phyloP scores from a whole-genome alignment of 306 rosid species.

The Lathyrus tuberosus region DNA sequence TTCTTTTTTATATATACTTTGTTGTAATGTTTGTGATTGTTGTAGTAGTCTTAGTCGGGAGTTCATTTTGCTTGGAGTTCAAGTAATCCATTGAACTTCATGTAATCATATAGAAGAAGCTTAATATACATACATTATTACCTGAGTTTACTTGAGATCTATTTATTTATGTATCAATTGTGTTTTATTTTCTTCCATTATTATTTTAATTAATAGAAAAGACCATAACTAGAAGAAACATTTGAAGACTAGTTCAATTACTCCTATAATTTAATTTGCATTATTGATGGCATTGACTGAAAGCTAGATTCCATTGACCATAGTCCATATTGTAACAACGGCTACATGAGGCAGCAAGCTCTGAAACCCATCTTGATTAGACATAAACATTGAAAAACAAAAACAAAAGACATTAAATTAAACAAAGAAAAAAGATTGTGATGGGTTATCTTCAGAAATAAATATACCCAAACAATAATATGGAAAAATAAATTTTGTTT shows the following conservation, averaged over 20 bases:
- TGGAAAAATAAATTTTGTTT: too few species aligned
- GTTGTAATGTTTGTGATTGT: slow-evolving; percentile 1
- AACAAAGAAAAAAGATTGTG: background rate
- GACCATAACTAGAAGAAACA: background rate
- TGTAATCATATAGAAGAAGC: slow-evolving; percentile 29
- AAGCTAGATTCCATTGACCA: slow-evolving; percentile 15
- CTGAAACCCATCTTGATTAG: slow-evolving; percentile 17
- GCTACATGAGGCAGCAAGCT: slow-evolving; percentile 31
- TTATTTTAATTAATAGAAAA: background rate
- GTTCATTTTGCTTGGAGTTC: slow-evolving; percentile 53
- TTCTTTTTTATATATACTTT: slow-evolving; percentile 24
- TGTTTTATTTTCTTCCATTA: background rate
- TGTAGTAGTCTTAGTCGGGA: slow-evolving; percentile 28
- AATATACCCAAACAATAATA: background rate
- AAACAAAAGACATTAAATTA: background rate
- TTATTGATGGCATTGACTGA: slow-evolving; percentile 18
- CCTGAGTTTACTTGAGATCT: background rate
- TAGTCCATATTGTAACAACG: slow-evolving; percentile 29
- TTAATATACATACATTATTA: slow-evolving; percentile 4
- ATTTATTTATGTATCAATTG: too few species aligned
- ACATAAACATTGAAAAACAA: background rate
- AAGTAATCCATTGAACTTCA: slow-evolving; percentile 58
- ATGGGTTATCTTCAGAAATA: background rate
- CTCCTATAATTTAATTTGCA: slow-evolving; percentile 19
- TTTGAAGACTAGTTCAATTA: slow-evolving; percentile 20